Conservation (phyloP, 2,329 filamentous ascomycete genomes). For the Sclerotinia trifoliorum region DNA sequence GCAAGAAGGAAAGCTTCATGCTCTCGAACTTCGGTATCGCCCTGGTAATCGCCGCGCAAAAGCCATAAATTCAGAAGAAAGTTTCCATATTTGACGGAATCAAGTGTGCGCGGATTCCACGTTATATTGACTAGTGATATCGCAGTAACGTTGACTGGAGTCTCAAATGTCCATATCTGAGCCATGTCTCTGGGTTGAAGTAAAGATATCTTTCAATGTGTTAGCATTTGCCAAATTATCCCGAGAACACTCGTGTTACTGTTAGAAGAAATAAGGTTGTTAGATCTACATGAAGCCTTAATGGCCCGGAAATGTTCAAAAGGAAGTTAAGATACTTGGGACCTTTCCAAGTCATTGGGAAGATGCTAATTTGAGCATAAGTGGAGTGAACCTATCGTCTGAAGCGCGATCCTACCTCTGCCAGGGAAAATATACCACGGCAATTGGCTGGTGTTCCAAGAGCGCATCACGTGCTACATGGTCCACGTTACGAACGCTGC, state of each 20-base stretch:
- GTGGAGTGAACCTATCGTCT: not conserved
- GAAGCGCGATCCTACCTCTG: not conserved
- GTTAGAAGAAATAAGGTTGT: too few relatives aligned
- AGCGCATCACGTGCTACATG: not conserved
- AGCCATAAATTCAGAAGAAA: conserved; percentile 14
- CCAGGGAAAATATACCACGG: too few relatives aligned
- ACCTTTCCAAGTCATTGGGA: not conserved
- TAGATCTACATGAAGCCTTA: too few relatives aligned
- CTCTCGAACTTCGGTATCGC: not conserved
- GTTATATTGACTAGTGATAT: not conserved
- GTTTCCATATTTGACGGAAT: not conserved
- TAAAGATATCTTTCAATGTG: not conserved
- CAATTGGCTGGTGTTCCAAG: not conserved
- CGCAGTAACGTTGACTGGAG: not conserved
- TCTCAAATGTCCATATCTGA: conserved; percentile 8
- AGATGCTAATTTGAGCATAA: not conserved
- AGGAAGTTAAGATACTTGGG: too few relatives aligned
- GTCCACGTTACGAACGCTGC: not conserved
- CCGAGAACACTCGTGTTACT: not conserved
- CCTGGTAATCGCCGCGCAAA: not conserved
- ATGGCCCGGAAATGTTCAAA: too few relatives aligned
- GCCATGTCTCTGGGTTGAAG: not conserved
- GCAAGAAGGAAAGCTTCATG: conserved; percentile 4
- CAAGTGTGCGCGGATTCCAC: not conserved
- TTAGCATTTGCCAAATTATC: not conserved